Evolutionary conservation across 495 filamentous ascomycete species (phyloP).

Genomic region (Trichoderma reesei): DNA sequence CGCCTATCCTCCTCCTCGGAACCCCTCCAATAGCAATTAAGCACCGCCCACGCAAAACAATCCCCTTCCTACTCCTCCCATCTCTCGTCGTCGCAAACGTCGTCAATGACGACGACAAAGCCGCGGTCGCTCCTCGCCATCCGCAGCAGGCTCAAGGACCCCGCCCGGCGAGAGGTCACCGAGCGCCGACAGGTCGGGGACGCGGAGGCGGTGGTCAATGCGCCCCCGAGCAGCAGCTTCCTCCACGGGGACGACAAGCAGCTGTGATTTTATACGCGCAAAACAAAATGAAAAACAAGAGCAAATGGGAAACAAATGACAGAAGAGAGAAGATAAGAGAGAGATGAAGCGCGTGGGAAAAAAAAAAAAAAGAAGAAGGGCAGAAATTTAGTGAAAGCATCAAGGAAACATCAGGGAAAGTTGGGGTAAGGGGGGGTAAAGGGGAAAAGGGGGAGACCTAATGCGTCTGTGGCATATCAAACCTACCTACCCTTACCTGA

Average conservation of each 20-base stretch:
- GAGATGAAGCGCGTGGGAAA: too few relatives aligned
- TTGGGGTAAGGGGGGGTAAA: too few relatives aligned
- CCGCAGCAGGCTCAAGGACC: slow-evolving; percentile 41
- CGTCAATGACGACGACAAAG: too few relatives aligned
- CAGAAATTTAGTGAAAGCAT: too few relatives aligned
- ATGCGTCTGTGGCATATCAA: too few relatives aligned
- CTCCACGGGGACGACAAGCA: slow-evolving; percentile 3
- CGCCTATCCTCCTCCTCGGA: slow-evolving; percentile 90
- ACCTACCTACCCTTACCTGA: too few relatives aligned
- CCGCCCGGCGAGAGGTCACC: slow-evolving; percentile 49
- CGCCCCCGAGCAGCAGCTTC: slow-evolving; percentile 4
- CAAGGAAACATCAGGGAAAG: neutral
- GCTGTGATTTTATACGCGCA: neutral
- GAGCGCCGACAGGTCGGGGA: slow-evolving; percentile 84
- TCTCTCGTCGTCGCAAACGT: too few relatives aligned
- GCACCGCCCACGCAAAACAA: slow-evolving; percentile 9
- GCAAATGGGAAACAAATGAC: too few relatives aligned
- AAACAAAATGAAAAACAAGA: neutral
- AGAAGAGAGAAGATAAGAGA: too few relatives aligned
- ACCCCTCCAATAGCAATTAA: slow-evolving; percentile 95
- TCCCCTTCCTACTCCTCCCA: too few relatives aligned
- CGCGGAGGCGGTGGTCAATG: slow-evolving; percentile 56
- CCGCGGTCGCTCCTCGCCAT: neutral
- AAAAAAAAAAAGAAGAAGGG: too few relatives aligned
- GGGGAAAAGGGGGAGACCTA: too few relatives aligned